Evolutionary conservation across 2,329 filamentous ascomycete genomes (phyloP), one percentile per base, ranked within the genome.

Genomic region (Elsinoe necatrix): DNA sequence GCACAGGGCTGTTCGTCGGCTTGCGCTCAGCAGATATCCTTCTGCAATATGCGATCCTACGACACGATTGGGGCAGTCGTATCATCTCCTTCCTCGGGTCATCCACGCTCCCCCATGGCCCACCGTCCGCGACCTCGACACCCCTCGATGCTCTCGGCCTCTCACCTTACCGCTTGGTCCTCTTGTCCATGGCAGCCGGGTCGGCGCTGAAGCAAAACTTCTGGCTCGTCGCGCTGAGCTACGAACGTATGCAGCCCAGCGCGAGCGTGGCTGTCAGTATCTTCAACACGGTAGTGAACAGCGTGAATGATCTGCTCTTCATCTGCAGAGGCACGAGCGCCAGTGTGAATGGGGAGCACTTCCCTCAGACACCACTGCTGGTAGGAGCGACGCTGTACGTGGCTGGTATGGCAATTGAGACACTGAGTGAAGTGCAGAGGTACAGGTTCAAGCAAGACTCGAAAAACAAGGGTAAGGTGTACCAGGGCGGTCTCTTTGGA

Each of bases 261-360:
- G 66, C 68, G 1, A 79, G 80, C 0, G 41, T 74, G 0, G 57
- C 67, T 1, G 72, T 85, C 12, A 69, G 70, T 12, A 52, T 66
- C 1, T 81, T 79, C 72, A 85, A 85, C 66, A 73, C 74, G 0
- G 34, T 78, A 8, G 65, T 77, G 64, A 84, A 84, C 70, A 72
- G 72, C n/a, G 12, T 76, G 27, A 83, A 79, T 66, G 74, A 75
- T 0, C 72, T 85, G 12, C 69, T 82, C 14, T 78, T 82, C 61
- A 67, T 80, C 29, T 73, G 74, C 39, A 64, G 72, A 1, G 68
- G 73, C 14, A 80, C 78, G 0, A 80, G 77, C 23, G 72, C 73
- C 1, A 72, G 70, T 16, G 60, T 61, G 34, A 67, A 68, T 45
- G 66, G 66, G 42, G 68, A 73, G 57, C 64, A 66, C 48, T 76